phyloP scores from a whole-genome alignment of 148 eudicot species.

The Camellia japonica region DNA sequence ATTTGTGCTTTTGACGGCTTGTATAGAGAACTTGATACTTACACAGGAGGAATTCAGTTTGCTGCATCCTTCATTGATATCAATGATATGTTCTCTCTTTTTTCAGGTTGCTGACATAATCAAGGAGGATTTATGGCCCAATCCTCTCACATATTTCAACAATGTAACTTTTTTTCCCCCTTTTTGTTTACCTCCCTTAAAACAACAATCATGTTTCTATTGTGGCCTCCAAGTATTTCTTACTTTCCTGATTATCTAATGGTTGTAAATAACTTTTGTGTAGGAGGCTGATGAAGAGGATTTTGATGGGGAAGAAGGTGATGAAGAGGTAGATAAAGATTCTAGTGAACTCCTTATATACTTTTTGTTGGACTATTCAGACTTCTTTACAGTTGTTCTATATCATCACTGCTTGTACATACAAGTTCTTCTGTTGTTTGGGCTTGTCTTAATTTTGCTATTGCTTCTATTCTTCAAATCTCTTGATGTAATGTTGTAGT shows the following conservation, averaged over 20 bases:
- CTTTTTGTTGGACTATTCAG: background rate
- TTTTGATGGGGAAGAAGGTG: conserved; percentile 60
- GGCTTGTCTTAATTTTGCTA: background rate
- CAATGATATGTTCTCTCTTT: background rate
- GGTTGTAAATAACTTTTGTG: conserved; percentile 9
- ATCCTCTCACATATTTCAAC: conserved; percentile 80
- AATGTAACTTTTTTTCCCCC: conserved; percentile 38
- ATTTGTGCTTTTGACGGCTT: background rate
- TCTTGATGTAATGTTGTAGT: background rate
- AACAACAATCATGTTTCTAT: background rate
- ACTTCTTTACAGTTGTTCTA: background rate
- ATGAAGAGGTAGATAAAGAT: conserved; percentile 48
- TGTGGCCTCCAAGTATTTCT: background rate
- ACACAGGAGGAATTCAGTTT: background rate
- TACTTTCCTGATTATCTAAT: background rate
- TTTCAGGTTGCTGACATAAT: conserved; percentile 90
- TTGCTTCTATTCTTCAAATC: background rate
- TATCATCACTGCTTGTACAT: background rate
- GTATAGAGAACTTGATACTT: background rate
- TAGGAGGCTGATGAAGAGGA: conserved; percentile 83
- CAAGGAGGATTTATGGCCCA: conserved; percentile 94
- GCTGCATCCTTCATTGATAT: background rate
- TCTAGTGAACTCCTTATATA: background rate
- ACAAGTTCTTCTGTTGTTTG: background rate
- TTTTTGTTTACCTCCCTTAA: conserved; percentile 3